Evolutionary conservation across 2,329 filamentous ascomycete genomes (phyloP), one percentile per base, ranked within the genome.

Genomic region (Sporothrix pseudoabietina): DNA sequence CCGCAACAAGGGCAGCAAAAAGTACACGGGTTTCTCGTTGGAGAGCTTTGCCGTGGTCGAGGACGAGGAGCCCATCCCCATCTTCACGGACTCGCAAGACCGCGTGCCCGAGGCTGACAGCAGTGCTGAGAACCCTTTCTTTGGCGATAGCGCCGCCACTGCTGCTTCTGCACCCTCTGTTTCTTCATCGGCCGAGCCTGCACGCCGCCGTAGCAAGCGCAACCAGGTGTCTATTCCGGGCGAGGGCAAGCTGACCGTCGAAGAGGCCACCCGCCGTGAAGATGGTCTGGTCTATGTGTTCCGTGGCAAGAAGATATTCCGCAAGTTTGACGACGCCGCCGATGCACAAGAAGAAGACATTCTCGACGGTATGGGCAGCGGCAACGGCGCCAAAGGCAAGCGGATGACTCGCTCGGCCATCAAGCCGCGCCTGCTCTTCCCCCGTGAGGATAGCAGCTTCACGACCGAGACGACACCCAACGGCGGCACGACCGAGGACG

Each of bases 1-100:
- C 12, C 73, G 73, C 76, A 85, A 85, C 76, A 85, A 86, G 77
- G 79, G 83, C 65, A 89, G 83, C 65, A 89, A 88, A 82, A 88
- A 88, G 80, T 87, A 88, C 79, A 84, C 82, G 5, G 85, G 86
- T 69, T 81, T 86, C 59, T 83, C 85, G 12, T 78, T 90, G 76
- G 86, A 87, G 75, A 90, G 88, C 81, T 90, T 91, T 78, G 83
- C 81, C 32, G 85, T 81, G 8, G 87, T 89, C 69, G 85, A 87
- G n/a, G 82, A 85, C 8, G 85, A 88, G 57, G 83, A 86, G 57
- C 80, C 85, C n/a, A 92, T 94, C 77, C 81, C 87, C 76, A 93
- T 95, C 78, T 95, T 90, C 79, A 94, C 91, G 55, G 92, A 96
- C 80, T 89, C 92, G 0, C 91, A 94, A 76, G 94, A 97, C 77